Evolutionary conservation across 768 basidiomycete genomes (phyloP), one percentile per base, ranked within the genome.

Genomic region (Lentinula raphanica): DNA sequence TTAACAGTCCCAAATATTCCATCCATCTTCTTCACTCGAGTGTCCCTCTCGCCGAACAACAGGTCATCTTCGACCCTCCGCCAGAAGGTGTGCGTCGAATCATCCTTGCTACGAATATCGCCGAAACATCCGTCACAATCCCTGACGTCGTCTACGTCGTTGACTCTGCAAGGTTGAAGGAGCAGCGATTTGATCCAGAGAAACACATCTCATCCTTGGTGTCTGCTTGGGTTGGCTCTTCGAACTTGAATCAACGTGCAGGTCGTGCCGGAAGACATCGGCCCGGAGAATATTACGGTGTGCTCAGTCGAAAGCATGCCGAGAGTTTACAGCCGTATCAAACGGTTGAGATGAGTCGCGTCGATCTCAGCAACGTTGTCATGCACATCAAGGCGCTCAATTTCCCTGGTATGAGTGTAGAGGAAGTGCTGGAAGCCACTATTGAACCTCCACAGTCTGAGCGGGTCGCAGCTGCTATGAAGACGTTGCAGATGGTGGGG

Each of bases 301-400:
- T 98, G 49, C 70, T 97, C 28, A 81, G 91, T 49, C 79, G 79
- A 58, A 71, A 74, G 13, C 85, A 87, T 54, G 82, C 86, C 2
- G 73, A 74, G 15, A 71, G 75, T 11, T 77, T 98, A 48, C 78
- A 84, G 53, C 81, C 90, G 27, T 87, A 96, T 67, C 93, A 94
- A 69, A 86, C 86, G 1, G 95, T 97, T 36, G 95, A 97, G 75
- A 98, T 98, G 94, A 92, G 92, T 68, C 81, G 94, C 32, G 84
- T 88, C 12, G 93, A 94, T 70, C 69, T 96, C 63, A 90, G 85
- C 65, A 93, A 94, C 66, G 88, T 95, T 48, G 92, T 96, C 15
- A 98, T 98, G 94, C 94, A 94, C 68, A 84, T 98, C 70, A 97
- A 96, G 66, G 94, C 94, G 8, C 80, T 97, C 35, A 86, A 92